Conservation (phyloP, 768 basidiomycete species). For the Dacryopinax spathularia region DNA sequence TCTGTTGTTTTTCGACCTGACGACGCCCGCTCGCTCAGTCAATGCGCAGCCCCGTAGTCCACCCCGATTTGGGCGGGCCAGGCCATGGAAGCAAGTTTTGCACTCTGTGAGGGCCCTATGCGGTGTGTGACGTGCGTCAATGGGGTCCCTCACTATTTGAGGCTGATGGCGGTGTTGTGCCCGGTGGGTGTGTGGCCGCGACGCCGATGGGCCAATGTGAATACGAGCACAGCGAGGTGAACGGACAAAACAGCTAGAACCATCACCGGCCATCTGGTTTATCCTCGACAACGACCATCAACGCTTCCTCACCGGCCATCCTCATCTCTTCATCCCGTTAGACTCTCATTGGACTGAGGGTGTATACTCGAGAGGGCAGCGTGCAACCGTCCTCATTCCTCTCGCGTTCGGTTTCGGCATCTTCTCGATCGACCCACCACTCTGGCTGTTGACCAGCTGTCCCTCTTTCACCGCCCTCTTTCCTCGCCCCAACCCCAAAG, state of each 20-base stretch:
- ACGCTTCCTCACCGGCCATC: background rate
- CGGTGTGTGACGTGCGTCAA: background rate
- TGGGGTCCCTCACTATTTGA: background rate
- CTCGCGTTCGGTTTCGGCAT: too few relatives aligned
- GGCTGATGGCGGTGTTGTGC: background rate
- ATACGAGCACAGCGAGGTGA: too few relatives aligned
- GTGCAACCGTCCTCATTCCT: background rate
- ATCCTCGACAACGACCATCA: background rate
- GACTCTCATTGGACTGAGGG: too few relatives aligned
- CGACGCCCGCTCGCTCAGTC: too few relatives aligned
- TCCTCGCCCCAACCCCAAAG: background rate
- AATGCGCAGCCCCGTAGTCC: too few relatives aligned
- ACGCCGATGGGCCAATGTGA: background rate
- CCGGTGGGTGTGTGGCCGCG: background rate
- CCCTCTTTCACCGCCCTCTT: background rate
- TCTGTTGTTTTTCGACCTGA: background rate
- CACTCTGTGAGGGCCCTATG: background rate
- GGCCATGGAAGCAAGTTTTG: background rate
- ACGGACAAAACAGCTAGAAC: background rate
- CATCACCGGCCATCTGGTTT: background rate
- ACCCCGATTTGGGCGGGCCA: too few relatives aligned
- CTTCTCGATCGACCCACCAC: too few relatives aligned
- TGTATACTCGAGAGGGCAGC: too few relatives aligned
- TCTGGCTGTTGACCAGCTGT: slow-evolving; percentile 1
- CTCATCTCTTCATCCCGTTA: background rate